These are phyloP conservation scores for Hyaloperonospora arabidopsidis DNA, from an alignment of 352 stramenopile species.

Conservation along the genomic window DNA sequence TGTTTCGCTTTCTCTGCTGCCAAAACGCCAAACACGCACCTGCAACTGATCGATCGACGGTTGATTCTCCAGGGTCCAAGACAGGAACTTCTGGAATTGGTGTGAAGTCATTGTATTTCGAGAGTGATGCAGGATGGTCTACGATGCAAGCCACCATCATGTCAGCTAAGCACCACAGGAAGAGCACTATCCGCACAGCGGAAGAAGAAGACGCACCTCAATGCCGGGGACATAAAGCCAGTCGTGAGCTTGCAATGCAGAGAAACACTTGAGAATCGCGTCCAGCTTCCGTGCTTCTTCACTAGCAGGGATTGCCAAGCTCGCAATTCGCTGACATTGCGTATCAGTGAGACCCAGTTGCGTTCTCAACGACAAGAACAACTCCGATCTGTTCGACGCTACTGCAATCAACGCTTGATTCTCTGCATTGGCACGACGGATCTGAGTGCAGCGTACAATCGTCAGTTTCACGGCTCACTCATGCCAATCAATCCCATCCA, in stretches of 20 bases:
- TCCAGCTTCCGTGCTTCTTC: slow-evolving; percentile 72
- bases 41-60: slow-evolving; percentile 66
- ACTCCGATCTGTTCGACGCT: slow-evolving; percentile 50
- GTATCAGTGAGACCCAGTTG: slow-evolving; percentile 62
- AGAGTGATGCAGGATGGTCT: slow-evolving; percentile 70
- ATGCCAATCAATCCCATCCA: background rate
- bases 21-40: slow-evolving; percentile 17
- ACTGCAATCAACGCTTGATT: slow-evolving; percentile 72
- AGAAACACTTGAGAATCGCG: slow-evolving; percentile 83
- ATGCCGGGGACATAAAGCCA: slow-evolving; percentile 82
- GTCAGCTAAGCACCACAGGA: no score
- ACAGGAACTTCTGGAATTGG: slow-evolving; percentile 80
- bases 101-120: slow-evolving; percentile 70
- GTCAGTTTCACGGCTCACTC: background rate
- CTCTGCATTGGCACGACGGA: slow-evolving; percentile 71
- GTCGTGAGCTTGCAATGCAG: slow-evolving; percentile 68
- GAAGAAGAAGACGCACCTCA: slow-evolving; percentile 40
- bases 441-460: slow-evolving; percentile 28
- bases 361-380: slow-evolving; percentile 42
- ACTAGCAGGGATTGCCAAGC: slow-evolving; percentile 34
- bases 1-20: background rate
- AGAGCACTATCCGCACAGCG: no score
- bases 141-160: slow-evolving; percentile 7
- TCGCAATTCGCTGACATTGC: slow-evolving; percentile 54
- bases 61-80: slow-evolving; percentile 69